A percentile compares a stretch with the other conserved stretches of the same genome.
These are phyloP conservation scores for Coemansia sp. DNA, from an alignment of 192 early-diverging fungal genomes.

Conservation along the genomic window DNA sequence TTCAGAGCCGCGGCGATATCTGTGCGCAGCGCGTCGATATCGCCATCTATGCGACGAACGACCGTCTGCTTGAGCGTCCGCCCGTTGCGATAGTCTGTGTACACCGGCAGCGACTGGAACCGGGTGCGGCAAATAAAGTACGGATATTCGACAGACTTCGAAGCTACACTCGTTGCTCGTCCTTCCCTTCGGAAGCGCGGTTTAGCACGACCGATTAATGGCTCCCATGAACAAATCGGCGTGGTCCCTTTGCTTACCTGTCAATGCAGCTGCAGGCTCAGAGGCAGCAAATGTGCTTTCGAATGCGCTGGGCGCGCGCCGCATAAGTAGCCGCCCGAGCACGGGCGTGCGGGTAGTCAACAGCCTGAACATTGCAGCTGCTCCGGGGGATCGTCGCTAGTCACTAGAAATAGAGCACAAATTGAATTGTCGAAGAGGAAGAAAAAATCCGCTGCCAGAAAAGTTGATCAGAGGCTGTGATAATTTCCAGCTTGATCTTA, in stretches of 20 bases:
- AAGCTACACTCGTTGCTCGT: no score
- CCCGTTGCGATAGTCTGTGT: constrained; percentile 65
- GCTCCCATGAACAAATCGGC: no score
- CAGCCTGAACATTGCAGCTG: not conserved
- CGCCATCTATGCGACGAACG: constrained; percentile 68
- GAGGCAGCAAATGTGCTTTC: constrained; percentile 27
- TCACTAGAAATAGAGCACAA: no score
- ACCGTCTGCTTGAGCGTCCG: constrained; percentile 59
- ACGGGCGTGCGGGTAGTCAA: not conserved
- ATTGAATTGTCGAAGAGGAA: no score
- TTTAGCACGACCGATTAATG: no score
- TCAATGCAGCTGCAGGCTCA: not conserved
- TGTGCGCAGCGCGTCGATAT: constrained; percentile 48
- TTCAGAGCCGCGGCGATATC: constrained; percentile 22
- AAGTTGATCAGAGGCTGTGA: no score
- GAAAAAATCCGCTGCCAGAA: no score
- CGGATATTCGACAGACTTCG: constrained; percentile 19
- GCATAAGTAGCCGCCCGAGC: not conserved
- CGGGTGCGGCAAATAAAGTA: constrained; percentile 66
- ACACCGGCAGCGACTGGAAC: constrained; percentile 63
- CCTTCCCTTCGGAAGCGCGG: no score
- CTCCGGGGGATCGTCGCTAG: no score
- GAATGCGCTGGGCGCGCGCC: constrained; percentile 10
- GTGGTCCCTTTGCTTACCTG: not conserved
- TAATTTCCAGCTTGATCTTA: constrained; percentile 14